phyloP scores from a whole-genome alignment of 2,329 filamentous ascomycete species.

The Venturia asperata region DNA sequence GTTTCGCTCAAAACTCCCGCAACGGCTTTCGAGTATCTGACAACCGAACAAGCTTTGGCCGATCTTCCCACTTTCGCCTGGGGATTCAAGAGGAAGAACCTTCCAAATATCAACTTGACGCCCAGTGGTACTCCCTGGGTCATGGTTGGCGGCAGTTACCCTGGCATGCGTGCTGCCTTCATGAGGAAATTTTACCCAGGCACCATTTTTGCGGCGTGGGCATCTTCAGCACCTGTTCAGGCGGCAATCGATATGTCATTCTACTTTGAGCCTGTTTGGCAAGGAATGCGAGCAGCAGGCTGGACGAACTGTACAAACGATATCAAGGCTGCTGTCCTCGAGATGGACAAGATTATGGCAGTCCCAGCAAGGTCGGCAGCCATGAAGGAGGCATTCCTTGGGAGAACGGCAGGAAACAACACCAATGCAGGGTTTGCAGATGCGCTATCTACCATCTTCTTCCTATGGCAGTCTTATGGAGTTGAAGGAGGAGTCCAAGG shows the following conservation, averaged over 20 bases:
- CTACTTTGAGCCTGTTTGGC: slow-evolving; percentile 46
- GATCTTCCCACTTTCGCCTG: slow-evolving; percentile 37
- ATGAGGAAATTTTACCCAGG: slow-evolving; percentile 34
- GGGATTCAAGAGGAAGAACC: slow-evolving; percentile 31
- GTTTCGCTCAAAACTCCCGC: slow-evolving; percentile 30
- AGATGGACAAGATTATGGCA: slow-evolving; percentile 43
- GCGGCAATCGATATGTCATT: slow-evolving; percentile 44
- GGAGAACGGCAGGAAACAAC: slow-evolving; percentile 40
- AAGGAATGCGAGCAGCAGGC: slow-evolving; percentile 37
- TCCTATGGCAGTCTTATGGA: slow-evolving; percentile 41
- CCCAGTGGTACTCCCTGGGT: slow-evolving; percentile 34
- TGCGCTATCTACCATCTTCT: slow-evolving; percentile 35
- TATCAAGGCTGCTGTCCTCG: slow-evolving; percentile 41
- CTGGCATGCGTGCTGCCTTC: slow-evolving; percentile 34
- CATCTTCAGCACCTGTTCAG: slow-evolving; percentile 38
- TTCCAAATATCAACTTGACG: slow-evolving; percentile 31
- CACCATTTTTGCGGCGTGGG: slow-evolving; percentile 33
- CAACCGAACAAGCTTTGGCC: slow-evolving; percentile 36
- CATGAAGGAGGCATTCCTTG: slow-evolving; percentile 45
- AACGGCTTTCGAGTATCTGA: slow-evolving; percentile 32
- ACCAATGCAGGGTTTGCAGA: slow-evolving; percentile 43
- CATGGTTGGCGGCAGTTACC: slow-evolving; percentile 34
- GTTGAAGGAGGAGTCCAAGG: slow-evolving; percentile 31
- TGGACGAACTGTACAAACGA: slow-evolving; percentile 44
- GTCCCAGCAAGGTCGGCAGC: slow-evolving; percentile 30